Conservation (phyloP, 768 basidiomycete genomes). For the Collybiopsis confluens region DNA sequence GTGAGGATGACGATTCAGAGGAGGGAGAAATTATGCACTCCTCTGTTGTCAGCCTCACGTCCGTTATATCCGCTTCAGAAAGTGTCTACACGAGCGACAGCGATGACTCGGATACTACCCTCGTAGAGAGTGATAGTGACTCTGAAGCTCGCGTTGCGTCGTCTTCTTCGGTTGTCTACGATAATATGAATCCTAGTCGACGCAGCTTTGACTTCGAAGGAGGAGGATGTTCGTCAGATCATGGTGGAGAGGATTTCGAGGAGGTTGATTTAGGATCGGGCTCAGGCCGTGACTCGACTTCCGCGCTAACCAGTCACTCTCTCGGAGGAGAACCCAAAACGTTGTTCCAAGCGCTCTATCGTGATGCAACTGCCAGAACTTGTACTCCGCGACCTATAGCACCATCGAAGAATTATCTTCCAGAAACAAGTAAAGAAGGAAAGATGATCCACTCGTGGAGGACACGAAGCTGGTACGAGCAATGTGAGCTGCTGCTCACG, state of each 20-base stretch:
- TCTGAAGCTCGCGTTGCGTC: slow-evolving; percentile 13
- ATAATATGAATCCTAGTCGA: neutral
- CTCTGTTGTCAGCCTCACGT: slow-evolving; percentile 24
- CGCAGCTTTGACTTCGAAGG: slow-evolving; percentile 1
- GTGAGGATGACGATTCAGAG: slow-evolving; percentile 16
- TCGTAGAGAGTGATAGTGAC: slow-evolving; percentile 48
- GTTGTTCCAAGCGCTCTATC: neutral
- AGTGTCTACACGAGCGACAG: slow-evolving; percentile 25
- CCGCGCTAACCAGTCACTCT: neutral
- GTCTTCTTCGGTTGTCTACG: neutral
- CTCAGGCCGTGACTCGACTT: neutral
- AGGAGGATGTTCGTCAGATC: neutral
- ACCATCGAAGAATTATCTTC: too few species aligned
- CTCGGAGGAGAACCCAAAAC: neutral
- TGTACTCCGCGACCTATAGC: too few species aligned
- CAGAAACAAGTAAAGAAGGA: neutral
- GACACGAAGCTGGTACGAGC: slow-evolving; percentile 7
- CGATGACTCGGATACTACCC: slow-evolving; percentile 54
- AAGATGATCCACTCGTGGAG: neutral
- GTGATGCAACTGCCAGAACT: too few species aligned
- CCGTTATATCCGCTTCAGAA: slow-evolving; percentile 25
- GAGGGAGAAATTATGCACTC: slow-evolving; percentile 22
- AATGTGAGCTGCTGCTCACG: neutral
- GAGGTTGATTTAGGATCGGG: slow-evolving; percentile 1
- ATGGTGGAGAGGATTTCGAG: neutral